phyloP scores from a whole-genome alignment of 2,329 filamentous ascomycete species.

The Trichoderma lentiforme region DNA sequence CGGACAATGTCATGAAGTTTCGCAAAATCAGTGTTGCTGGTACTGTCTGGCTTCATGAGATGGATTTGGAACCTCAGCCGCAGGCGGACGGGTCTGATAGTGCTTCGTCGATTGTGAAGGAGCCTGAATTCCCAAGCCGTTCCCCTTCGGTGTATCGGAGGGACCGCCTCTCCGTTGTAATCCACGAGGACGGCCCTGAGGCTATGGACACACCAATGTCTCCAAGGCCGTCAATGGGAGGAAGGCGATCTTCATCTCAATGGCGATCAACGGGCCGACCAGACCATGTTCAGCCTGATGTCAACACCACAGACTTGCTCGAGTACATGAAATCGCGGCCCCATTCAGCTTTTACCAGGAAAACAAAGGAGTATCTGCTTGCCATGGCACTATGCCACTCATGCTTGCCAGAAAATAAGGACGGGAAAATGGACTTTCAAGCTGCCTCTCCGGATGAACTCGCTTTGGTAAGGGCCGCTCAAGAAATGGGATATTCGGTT shows the following conservation, averaged over 20 bases:
- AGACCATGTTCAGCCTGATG: slow-evolving; percentile 51
- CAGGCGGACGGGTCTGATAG: slow-evolving; percentile 22
- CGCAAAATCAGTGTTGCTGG: slow-evolving; percentile 88
- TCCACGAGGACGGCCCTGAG: slow-evolving; percentile 30
- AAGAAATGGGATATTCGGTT: slow-evolving; percentile 79
- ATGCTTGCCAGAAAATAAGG: slow-evolving; percentile 73
- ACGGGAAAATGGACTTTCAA: slow-evolving; percentile 75
- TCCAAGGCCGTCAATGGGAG: slow-evolving; percentile 33
- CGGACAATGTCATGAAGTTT: slow-evolving; percentile 94
- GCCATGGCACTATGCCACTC: slow-evolving; percentile 87
- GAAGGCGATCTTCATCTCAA: slow-evolving; percentile 46
- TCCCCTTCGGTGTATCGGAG: slow-evolving; percentile 30
- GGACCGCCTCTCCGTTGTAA: slow-evolving; percentile 29
- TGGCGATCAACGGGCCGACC: slow-evolving; percentile 49
- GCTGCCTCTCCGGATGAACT: slow-evolving; percentile 88
- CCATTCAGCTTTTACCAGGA: slow-evolving; percentile 71
- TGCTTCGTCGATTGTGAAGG: not conserved
- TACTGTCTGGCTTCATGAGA: slow-evolving; percentile 82
- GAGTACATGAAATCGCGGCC: slow-evolving; percentile 74
- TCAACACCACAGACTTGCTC: slow-evolving; percentile 70
- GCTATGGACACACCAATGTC: slow-evolving; percentile 25
- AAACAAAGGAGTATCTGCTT: slow-evolving; percentile 78
- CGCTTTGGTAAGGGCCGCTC: slow-evolving; percentile 77
- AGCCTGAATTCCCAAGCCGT: slow-evolving; percentile 13
- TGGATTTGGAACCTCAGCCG: slow-evolving; percentile 53